These are phyloP conservation scores for Stentor roeselii DNA, from an alignment of 73 alveolate genomes.

Conservation along the genomic window DNA sequence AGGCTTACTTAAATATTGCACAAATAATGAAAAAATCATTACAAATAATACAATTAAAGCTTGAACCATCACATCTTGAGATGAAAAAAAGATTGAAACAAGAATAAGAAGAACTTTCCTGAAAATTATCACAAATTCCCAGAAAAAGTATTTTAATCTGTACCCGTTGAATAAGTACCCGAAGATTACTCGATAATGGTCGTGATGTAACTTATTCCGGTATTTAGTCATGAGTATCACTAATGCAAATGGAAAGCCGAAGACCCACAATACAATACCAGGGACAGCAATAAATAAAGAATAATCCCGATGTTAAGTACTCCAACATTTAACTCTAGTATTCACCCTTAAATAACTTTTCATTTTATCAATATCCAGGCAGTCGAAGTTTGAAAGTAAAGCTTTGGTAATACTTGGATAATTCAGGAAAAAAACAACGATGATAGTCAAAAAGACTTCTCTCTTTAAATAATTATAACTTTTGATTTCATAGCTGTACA, in stretches of 20 bases:
- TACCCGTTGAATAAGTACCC: constrained; percentile 44
- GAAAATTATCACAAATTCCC: constrained; percentile 29
- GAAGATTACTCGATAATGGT: constrained; percentile 21
- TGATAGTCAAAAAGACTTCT: constrained; percentile 21
- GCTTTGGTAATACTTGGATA: constrained; percentile 35
- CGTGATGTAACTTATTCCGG: neutral
- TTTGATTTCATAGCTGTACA: constrained; percentile 26
- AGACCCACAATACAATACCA: constrained; percentile 42
- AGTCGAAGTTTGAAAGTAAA: neutral
- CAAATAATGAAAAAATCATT: neutral
- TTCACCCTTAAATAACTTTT: constrained; percentile 24
- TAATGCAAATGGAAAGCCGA: constrained; percentile 54
- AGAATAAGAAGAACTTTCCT: constrained; percentile 39
- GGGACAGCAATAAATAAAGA: constrained; percentile 34
- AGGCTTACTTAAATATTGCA: neutral
- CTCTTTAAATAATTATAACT: constrained; percentile 29
- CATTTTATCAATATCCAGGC: neutral
- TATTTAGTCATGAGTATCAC: constrained; percentile 41
- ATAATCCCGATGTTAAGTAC: constrained; percentile 17
- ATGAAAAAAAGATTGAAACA: constrained; percentile 44
- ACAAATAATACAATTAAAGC: constrained; percentile 13
- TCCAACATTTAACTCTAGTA: constrained; percentile 31
- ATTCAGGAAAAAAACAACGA: constrained; percentile 31
- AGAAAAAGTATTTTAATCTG: constrained; percentile 24
- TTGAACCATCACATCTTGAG: neutral